Evolutionary conservation across 2,329 filamentous ascomycete species (phyloP).

Genomic region (Arachnomyces sp.): DNA sequence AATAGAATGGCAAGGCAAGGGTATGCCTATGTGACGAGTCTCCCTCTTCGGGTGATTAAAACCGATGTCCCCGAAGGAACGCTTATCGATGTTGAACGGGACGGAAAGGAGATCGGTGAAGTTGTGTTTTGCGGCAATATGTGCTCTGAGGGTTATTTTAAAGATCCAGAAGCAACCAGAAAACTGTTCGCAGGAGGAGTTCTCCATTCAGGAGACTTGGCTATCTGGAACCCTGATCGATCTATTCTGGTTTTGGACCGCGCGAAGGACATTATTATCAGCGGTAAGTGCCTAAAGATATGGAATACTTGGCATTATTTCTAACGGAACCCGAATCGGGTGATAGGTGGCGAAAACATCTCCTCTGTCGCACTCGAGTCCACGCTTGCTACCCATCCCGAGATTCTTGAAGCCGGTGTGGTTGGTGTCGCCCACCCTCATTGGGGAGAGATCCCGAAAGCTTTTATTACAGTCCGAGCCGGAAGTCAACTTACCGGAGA

Average conservation of each 20-base stretch:
- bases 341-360: slow-evolving; percentile 85
- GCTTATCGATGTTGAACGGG: slow-evolving; percentile 58
- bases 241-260: slow-evolving; percentile 87
- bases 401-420: slow-evolving; percentile 84
- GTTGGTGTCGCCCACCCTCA: slow-evolving; percentile 80
- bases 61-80: slow-evolving; percentile 61
- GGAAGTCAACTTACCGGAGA: slow-evolving; percentile 55
- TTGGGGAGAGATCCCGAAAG: slow-evolving; percentile 96
- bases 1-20: slow-evolving; percentile 88
- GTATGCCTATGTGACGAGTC: slow-evolving; percentile 77
- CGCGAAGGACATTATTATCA: slow-evolving; percentile 97
- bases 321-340: slow-evolving; percentile 5
- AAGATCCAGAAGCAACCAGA: slow-evolving; percentile 74
- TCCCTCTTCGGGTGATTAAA: slow-evolving; percentile 77
- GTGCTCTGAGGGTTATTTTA: slow-evolving; percentile 85
- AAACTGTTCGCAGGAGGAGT: slow-evolving; percentile 84
- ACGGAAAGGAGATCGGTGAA: slow-evolving; percentile 72
- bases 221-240: slow-evolving; percentile 87
- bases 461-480: slow-evolving; percentile 73
- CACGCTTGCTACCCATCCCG: slow-evolving; percentile 80
- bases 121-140: slow-evolving; percentile 89
- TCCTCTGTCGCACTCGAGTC: slow-evolving; percentile 86
- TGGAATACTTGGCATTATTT: neutral
- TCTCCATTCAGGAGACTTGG: slow-evolving; percentile 82
- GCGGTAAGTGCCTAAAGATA: slow-evolving; percentile 48